Evolutionary conservation across 768 basidiomycete genomes (phyloP), one percentile per base, ranked within the genome.

Genomic region (Lentinula detonsa): DNA sequence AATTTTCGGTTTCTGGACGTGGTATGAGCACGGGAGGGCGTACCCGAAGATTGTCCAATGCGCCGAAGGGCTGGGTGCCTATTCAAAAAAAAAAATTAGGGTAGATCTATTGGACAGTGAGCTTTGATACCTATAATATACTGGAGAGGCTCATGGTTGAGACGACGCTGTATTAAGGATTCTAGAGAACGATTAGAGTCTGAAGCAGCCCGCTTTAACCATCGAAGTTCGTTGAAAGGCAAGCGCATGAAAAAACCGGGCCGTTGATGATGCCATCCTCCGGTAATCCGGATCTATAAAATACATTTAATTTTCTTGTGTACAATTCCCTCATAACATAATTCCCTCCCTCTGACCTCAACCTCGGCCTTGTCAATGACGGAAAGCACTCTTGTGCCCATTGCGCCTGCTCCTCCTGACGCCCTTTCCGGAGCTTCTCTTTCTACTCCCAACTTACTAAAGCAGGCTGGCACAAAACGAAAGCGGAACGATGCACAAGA

Each of bases 1-100:
- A 92, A 64, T 93, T 74, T 68, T 97, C 93, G 0, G 96, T 99
- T 73, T 99, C 96, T 48, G 95, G 91, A 13, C 96, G 88, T 11
- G 96, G 96, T 46, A 98, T 98, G 64, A 98, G 85, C 16, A 88
- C 86, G 1, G 96, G 96, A 2, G 88, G 77, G 16, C 91, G 83
- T 9, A 81, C 77, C 62, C 85, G 76, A 67, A 98, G 80, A 66
- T 45, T 45, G 43, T 83, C 78, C 51, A 98, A 83, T 4, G 88
- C 85, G 8, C 94, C 93, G 73, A 98, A 97, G 0, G 93, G 92
- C 68, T 91, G 89, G 34, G 84, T 86, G n/a, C 90, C 93, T 83
- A 65, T 52, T 39, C 63, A 59, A 61, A 62, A 39, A n/a, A n/a
- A 28, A 28, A 28, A 28, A 28, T 28, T 28, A 28, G 28, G 28